phyloP scores from a whole-genome alignment of 2,329 filamentous ascomycete species.

The Scorias spongiosa region DNA sequence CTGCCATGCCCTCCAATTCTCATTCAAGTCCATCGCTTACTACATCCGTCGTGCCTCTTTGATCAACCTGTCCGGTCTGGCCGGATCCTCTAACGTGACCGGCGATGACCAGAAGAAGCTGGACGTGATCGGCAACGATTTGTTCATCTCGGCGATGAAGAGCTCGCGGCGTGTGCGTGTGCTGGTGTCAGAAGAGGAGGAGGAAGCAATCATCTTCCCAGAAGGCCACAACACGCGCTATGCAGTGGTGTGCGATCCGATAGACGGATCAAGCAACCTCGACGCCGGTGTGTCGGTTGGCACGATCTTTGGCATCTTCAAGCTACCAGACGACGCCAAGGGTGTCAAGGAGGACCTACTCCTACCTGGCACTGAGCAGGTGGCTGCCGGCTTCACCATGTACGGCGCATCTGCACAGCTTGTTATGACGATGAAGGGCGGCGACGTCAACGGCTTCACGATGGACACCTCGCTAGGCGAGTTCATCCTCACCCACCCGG shows the following conservation, averaged over 20 bases:
- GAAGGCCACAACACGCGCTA: conserved; percentile 64
- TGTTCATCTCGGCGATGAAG: conserved; percentile 91
- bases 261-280: conserved; percentile 93
- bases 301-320: conserved; percentile 92
- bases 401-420: conserved; percentile 94
- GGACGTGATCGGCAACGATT: conserved; percentile 95
- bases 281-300: conserved; percentile 96
- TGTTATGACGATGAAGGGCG: conserved; percentile 90
- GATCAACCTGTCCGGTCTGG: conserved; percentile 77
- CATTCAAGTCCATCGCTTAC: conserved; percentile 99
- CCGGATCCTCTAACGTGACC: conserved; percentile 85
- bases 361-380: conserved; percentile 74
- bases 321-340: conserved; percentile 60
- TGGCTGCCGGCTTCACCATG: conserved; percentile 98
- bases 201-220: conserved; percentile 76
- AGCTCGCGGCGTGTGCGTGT: conserved; percentile 81
- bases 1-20: conserved; percentile 95
- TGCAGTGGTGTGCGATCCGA: conserved; percentile 92
- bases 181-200: conserved; percentile 95
- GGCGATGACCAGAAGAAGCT: conserved; percentile 99
- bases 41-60: conserved; percentile 93
- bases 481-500: conserved; percentile 93
- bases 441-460: conserved; percentile 91
- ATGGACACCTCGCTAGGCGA: conserved; percentile 92
- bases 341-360: conserved; percentile 76